Evolutionary conservation across 805 yeast species (phyloP), one percentile per base, ranked within the genome.

Genomic region (Saccharomyces jurei): DNA sequence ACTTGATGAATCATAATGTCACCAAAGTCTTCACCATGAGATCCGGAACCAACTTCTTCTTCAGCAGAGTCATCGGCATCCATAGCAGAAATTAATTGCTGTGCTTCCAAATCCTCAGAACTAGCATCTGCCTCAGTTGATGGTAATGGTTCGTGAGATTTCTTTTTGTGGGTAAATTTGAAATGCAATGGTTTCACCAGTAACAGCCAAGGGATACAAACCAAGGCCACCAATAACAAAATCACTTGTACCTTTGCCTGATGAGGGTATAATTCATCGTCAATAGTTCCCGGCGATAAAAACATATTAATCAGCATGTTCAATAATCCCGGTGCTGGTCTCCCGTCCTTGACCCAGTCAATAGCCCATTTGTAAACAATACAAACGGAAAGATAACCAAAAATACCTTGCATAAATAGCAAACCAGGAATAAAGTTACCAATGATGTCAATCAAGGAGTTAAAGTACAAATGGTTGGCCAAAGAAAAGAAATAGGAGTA

Each of bases 241-340:
- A 81, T 61, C 6, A 83, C 74, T 66, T 86, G 91, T 9, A 85
- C 79, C 52, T 70, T 65, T 2, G 81, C 78, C 65, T 86, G 91
- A 31, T 87, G 86, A 2, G 81, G 78, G 62, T 83, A 86, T 49
- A 86, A 73, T 50, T 75, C 83, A 51, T 82, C 89, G 32, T 81
- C 88, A 49, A 86, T 75, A 6, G 70, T 77, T 8, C 91, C 91
- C 11, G 91, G 91, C 1, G 88, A 72, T 60, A 86, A 75, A 61
- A 85, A 85, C 91, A 86, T 86, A 62, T 81, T 81, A 58, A 86
- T 86, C 64, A 86, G 73, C 87, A 84, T 86, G 67, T 86, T 84
- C 59, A 86, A 77, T 60, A 86, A 73, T 41, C 87, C 84, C 6
- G 91, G 91, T 2, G 91, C 88, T 47, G 82, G 83, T 54, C 76